Base-by-base conservation (phyloP, 2,329 filamentous ascomycete species). In the Claviceps pusilla region DNA sequence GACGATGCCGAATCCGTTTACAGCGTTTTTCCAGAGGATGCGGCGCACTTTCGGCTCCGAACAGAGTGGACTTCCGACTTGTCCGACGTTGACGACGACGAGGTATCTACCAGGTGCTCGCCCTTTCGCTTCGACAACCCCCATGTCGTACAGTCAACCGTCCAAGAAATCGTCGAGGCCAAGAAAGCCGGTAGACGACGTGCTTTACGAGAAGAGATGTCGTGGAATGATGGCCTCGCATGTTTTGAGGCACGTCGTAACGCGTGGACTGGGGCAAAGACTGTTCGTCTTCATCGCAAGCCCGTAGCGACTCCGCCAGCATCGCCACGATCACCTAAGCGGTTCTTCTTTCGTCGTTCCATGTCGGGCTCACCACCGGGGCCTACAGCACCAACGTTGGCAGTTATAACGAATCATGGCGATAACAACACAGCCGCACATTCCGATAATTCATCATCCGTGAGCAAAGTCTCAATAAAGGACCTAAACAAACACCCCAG, bases 181-280 rank as follows among this genome's bases (percentile, higher is more conserved):
- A 76, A 76, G 55, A 77, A 75, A 57, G 73, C 79, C 41, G 77
- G 75, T 57, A 74, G 79, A 46, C 74, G 82, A 54, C 77, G 74
- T 60, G 77, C 74, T 50, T 65, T 80, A 51, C 76, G 79, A 57
- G 79, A 82, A 54, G 84, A 87, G 70, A 78, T 82, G 70, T 67
- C 73, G 35, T 94, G 86, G 83, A 97, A 96, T 62, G 75, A 84
- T 42, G 91, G 91, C 0, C 67, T 96, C 55, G 78, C 82, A n/a
- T 86, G 85, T 65, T 97, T 88, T 69, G 79, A 83, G 56, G 79
- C 83, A 35, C 76, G 87, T 56, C 78, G 90, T 50, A 82, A 95
- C 69, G 83, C 82, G 7, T 97, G 91, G 91, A 91, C 89, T 1
- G 84, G 86, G 37, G 90, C 89, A 37, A 78, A 78, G 58, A 76